Evolutionary conservation across 768 basidiomycete genomes (phyloP), one percentile per base, ranked within the genome.

Genomic region (Boletus coccyginus): DNA sequence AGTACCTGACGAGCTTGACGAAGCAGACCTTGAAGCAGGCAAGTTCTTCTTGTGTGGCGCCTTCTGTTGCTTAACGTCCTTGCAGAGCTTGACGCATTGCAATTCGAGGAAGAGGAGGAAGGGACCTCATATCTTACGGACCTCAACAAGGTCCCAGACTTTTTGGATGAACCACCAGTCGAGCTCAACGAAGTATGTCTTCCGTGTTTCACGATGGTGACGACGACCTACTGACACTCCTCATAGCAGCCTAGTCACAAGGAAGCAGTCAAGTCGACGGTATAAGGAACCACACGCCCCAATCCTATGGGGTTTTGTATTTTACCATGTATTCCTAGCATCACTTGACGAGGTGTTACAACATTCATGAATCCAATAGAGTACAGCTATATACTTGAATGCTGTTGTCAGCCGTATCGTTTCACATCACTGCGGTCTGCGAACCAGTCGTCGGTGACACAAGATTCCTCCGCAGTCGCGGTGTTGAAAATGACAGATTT

Each of bases 1-100:
- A 14, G 92, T 98, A 0, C 97, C 97, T 16, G 97, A 99, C 62
- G 97, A 98, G 70, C 79, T 99, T 24, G 97, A 99, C 73, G 97
- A 99, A 71, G 93, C 91, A 9, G 97, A 98, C 72, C 80, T 99
- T 5, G 90, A 98, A 79, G 97, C 97, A 44, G 96, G 96, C 90
- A 66, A 46, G 83, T 67, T 40, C 27, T 21, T 46, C 39, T 8
- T 38, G 14, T 44, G 46, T 21, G 29, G 8, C 43, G 31, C 39
- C n/a, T 50, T 31, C 44, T 14, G 19, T 51, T 43, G 41, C 43
- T 61, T 7, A 59, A 43, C n/a, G 36, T 40, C 45, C 29, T 35
- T 45, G 19, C 68, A 98, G 97, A 99, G 75, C 81, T 99, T 24
- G 96, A 98, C 58, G 96, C 96, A 0, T 76, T 99, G 16, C 86